Percentiles rank a stretch among this genome's conserved stretches.
phyloP scores from a whole-genome alignment of 768 basidiomycete genomes.

The Collybia nuda region DNA sequence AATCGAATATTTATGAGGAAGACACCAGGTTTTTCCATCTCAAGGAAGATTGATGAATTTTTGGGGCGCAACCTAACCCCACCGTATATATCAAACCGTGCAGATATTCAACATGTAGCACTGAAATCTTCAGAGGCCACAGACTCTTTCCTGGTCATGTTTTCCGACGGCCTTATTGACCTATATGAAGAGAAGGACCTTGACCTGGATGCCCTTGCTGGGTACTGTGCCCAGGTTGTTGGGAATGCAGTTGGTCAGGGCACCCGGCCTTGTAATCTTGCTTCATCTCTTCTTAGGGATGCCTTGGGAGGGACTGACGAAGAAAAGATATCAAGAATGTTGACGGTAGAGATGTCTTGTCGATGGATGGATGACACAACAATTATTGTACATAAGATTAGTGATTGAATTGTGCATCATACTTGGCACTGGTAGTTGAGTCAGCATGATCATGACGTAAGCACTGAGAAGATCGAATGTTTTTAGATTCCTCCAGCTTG shows the following conservation, averaged over 20 bases:
- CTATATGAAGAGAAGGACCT: slow-evolving; percentile 34
- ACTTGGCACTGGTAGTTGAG: not conserved
- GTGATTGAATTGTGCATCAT: slow-evolving; percentile 1
- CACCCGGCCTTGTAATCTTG: slow-evolving; percentile 20
- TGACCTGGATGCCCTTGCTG: slow-evolving; percentile 24
- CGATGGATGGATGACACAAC: slow-evolving; percentile 65
- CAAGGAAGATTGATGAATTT: slow-evolving; percentile 37
- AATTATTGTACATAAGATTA: slow-evolving; percentile 38
- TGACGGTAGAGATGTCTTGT: slow-evolving; percentile 46
- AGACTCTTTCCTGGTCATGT: slow-evolving; percentile 42
- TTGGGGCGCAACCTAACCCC: slow-evolving; percentile 47
- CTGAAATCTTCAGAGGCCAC: slow-evolving; percentile 17
- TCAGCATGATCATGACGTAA: slow-evolving; percentile 1
- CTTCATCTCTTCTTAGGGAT: slow-evolving; percentile 41
- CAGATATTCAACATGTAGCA: slow-evolving; percentile 42
- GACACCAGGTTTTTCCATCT: slow-evolving; percentile 32
- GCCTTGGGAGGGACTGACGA: slow-evolving; percentile 42
- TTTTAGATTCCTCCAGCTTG: too few species aligned
- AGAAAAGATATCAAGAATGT: slow-evolving; percentile 39
- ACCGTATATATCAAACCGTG: slow-evolving; percentile 48
- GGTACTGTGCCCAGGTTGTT: slow-evolving; percentile 37
- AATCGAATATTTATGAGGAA: slow-evolving; percentile 44
- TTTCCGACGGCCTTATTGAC: slow-evolving; percentile 53
- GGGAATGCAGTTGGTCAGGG: slow-evolving; percentile 12
- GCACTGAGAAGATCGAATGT: not conserved